Evolutionary conservation across 345 rosid species (phyloP).

Genomic region (Syzygium aqueum): DNA sequence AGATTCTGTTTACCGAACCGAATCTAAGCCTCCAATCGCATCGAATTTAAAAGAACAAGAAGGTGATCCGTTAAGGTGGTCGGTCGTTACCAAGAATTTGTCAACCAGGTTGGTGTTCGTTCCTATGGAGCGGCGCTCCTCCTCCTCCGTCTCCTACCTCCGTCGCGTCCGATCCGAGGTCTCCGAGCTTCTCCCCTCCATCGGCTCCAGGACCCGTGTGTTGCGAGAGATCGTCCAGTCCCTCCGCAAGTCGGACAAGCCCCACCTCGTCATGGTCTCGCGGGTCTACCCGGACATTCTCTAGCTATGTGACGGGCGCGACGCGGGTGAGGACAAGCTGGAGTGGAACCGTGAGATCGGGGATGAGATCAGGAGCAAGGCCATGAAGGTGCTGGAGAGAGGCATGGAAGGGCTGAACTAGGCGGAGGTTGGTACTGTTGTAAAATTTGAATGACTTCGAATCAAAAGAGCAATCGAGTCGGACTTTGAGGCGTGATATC

Average conservation of each 20-base stretch:
- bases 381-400: conserved; percentile 77
- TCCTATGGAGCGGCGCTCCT: too few relatives aligned
- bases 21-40: too few relatives aligned
- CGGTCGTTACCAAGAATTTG: too few relatives aligned
- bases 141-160: conserved; percentile 72
- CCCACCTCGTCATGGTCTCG: conserved; percentile 89
- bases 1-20: too few relatives aligned
- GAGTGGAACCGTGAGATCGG: conserved; percentile 59
- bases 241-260: conserved; percentile 52
- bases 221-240: too few relatives aligned
- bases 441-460: too few relatives aligned
- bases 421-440: conserved; percentile 97
- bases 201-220: conserved; percentile 62
- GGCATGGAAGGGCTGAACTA: conserved; percentile 97
- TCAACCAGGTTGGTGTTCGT: too few relatives aligned
- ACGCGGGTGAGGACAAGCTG: conserved; percentile 66
- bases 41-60: too few relatives aligned
- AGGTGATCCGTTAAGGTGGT: too few relatives aligned
- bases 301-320: conserved; percentile 69
- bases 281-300: conserved; percentile 78
- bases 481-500: too few relatives aligned
- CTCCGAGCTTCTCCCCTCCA: conserved; percentile 65
- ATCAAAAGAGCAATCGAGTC: too few relatives aligned
- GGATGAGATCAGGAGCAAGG: conserved; percentile 53
- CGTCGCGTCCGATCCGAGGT: conserved; percentile 84